Percentiles rank a stretch among this genome's conserved stretches.
These are phyloP conservation scores for Drechslera avenae DNA, from an alignment of 2,329 filamentous ascomycete species.

Conservation along the genomic window DNA sequence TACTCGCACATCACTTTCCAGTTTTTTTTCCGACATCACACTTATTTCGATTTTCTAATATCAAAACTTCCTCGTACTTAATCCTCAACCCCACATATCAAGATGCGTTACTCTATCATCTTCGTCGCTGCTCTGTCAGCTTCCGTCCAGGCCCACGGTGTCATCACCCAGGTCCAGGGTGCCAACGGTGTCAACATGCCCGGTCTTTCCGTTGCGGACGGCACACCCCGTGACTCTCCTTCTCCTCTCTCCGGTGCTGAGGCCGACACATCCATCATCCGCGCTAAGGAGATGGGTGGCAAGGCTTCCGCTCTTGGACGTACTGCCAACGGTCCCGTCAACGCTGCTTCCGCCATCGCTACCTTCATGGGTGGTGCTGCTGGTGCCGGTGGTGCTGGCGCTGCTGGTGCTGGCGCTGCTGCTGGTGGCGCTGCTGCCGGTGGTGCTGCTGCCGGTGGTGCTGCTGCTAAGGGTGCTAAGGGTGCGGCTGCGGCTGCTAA, in stretches of 20 bases:
- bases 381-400: conserved; percentile 57
- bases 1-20: neutral
- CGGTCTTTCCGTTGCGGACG: conserved; percentile 65
- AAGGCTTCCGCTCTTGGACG: conserved; percentile 67
- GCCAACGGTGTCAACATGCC: conserved; percentile 68
- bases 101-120: conserved; percentile 56
- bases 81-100: conserved; percentile 32
- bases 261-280: conserved; percentile 73
- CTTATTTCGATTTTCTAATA: conserved; percentile 14
- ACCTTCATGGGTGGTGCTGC: conserved; percentile 10
- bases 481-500: conserved; percentile 9
- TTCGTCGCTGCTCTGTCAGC: conserved; percentile 55
- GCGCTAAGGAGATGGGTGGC: conserved; percentile 61
- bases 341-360: conserved; percentile 11
- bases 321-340: conserved; percentile 62
- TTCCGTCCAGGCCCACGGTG: conserved; percentile 62
- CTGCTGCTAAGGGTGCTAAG: conserved; percentile 2
- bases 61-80: conserved; percentile 6
- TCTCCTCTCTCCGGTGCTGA: conserved; percentile 67
- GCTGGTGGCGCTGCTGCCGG: conserved; percentile 8
- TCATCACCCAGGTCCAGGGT: conserved; percentile 61
- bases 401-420: conserved; percentile 48
- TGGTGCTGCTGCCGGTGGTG: neutral
- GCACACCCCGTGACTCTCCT: conserved; percentile 70
- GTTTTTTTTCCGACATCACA: conserved; percentile 3